Evolutionary conservation across 257 asterid species (phyloP).

Genomic region (Rhazya stricta): DNA sequence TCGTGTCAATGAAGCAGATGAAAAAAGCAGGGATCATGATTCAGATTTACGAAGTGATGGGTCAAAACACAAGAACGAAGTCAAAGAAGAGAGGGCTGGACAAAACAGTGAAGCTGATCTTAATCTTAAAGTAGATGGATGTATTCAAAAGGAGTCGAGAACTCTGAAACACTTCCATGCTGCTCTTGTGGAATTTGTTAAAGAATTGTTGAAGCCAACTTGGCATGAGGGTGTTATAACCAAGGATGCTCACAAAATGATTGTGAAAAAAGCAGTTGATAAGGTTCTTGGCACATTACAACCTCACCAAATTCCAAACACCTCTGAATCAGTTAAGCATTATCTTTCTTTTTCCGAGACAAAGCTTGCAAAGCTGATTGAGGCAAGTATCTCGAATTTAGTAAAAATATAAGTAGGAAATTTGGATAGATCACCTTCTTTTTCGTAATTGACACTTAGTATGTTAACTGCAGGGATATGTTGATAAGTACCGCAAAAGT

Average conservation of each 20-base stretch:
- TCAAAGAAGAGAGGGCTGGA: conserved; percentile 35
- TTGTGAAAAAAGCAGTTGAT: conserved; percentile 68
- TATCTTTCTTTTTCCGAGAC: conserved; percentile 52
- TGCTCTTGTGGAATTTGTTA: conserved; percentile 67
- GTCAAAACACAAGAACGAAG: conserved; percentile 22
- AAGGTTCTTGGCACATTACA: conserved; percentile 63
- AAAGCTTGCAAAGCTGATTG: conserved; percentile 71
- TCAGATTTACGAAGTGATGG: conserved; percentile 33
- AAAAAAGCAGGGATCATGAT: conserved; percentile 29
- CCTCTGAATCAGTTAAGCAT: conserved; percentile 46
- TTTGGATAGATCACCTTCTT: conserved; percentile 12
- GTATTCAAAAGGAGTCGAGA: conserved; percentile 38
- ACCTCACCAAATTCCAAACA: conserved; percentile 61
- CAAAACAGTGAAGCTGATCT: conserved; percentile 32
- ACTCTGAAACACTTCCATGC: conserved; percentile 49
- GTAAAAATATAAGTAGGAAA: conserved; percentile 16
- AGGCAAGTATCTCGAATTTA: conserved; percentile 53
- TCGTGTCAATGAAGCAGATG: conserved; percentile 29
- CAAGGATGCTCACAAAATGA: conserved; percentile 73
- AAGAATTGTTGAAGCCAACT: conserved; percentile 71
- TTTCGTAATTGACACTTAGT: conserved; percentile 26
- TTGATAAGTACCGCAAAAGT: conserved; percentile 37
- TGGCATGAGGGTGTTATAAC: conserved; percentile 75
- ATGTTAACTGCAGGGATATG: conserved; percentile 70
- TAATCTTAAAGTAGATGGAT: conserved; percentile 30